phyloP scores from a whole-genome alignment of 2,329 filamentous ascomycete species.

The Tolypocladium cylindrosporum region DNA sequence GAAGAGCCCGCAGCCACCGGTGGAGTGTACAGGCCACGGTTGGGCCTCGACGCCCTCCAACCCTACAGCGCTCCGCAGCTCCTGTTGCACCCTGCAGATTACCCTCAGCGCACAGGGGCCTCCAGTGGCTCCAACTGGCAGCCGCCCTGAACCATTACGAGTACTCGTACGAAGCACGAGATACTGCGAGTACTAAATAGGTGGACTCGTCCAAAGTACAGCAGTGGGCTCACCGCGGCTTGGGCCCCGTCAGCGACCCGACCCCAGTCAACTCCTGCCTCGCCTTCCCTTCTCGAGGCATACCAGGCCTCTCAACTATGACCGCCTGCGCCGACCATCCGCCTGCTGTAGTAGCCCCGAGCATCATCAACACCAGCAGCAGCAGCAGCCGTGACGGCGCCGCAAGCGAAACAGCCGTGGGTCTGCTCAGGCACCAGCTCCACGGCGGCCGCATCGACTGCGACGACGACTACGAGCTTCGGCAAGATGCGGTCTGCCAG shows the following conservation, averaged over 20 bases:
- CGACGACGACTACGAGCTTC: not conserved
- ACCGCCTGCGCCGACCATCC: slow-evolving; percentile 6
- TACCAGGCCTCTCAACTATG: slow-evolving; percentile 2
- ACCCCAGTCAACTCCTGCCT: not conserved
- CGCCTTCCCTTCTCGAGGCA: not conserved
- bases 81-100: not conserved
- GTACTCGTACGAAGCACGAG: too few relatives aligned
- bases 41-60: not conserved
- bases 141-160: not conserved
- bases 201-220: not conserved
- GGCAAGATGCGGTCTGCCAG: slow-evolving; percentile 9
- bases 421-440: not conserved
- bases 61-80: not conserved
- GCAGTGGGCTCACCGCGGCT: not conserved
- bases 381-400: not conserved
- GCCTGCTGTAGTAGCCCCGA: slow-evolving; percentile 4
- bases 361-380: not conserved
- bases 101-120: not conserved
- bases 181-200: too few relatives aligned
- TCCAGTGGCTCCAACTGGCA: not conserved
- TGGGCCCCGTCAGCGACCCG: not conserved
- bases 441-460: not conserved
- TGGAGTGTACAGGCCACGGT: not conserved
- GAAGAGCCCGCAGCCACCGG: not conserved
- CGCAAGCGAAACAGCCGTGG: not conserved